Evolutionary conservation across 2,329 filamentous ascomycete species (phyloP).

Genomic region (Venturia oleaginea): DNA sequence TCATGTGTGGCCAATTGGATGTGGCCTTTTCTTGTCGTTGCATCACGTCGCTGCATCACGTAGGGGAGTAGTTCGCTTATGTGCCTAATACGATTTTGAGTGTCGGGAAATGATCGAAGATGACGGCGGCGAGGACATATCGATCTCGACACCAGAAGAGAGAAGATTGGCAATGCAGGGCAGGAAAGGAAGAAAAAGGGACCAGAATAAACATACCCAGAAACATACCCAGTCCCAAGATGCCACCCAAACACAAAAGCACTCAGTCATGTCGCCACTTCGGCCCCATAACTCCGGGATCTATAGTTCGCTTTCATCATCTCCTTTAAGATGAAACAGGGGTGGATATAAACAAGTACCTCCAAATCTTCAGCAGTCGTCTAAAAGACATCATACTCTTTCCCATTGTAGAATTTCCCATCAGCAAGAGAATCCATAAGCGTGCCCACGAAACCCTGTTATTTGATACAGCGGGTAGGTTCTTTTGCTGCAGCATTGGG

Average conservation of each 20-base stretch:
- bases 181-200: neutral
- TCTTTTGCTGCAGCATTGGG: neutral
- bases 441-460: neutral
- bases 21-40: neutral
- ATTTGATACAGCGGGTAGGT: neutral
- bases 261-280: neutral
- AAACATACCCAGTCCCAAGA: neutral
- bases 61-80: neutral
- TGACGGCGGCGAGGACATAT: neutral
- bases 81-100: neutral
- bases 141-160: too few species aligned
- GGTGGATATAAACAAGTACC: neutral
- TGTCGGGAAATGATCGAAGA: neutral
- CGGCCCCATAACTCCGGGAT: neutral
- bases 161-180: neutral
- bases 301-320: neutral
- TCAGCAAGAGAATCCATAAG: neutral
- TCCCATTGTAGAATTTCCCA: neutral
- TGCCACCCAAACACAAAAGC: neutral
- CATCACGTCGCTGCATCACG: neutral
- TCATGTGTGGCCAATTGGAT: neutral
- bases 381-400: neutral
- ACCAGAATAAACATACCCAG: too few species aligned
- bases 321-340: neutral
- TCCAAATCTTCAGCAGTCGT: neutral